Evolutionary conservation across 306 rosid species (phyloP).

Genomic region (Sindora glabra): DNA sequence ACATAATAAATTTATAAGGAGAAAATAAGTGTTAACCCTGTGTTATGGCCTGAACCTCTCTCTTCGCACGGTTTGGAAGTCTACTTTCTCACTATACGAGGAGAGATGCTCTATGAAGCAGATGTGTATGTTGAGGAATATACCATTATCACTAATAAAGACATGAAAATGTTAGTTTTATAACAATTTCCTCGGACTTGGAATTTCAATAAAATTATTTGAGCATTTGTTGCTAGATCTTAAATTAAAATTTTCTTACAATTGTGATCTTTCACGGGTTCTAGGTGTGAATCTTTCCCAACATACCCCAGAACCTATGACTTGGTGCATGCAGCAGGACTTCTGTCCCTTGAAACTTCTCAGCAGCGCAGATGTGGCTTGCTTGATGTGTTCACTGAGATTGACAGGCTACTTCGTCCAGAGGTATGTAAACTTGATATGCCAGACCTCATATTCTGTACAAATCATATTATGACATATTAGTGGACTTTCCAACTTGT

Average conservation of each 20-base stretch:
- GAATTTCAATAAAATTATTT: neutral
- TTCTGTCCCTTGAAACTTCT: constrained; percentile 65
- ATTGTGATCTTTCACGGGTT: constrained; percentile 9
- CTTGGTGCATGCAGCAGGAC: constrained; percentile 90
- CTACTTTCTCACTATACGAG: too few relatives aligned
- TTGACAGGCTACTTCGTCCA: constrained; percentile 95
- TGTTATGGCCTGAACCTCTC: too few relatives aligned
- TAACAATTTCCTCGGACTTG: neutral
- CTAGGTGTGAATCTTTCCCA: constrained; percentile 96
- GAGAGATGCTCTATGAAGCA: too few relatives aligned
- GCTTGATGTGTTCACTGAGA: constrained; percentile 77
- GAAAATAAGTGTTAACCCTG: too few relatives aligned
- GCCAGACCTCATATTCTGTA: neutral
- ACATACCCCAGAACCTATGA: constrained; percentile 95
- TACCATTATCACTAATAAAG: too few relatives aligned
- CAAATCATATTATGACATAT: too few relatives aligned
- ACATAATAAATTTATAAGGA: too few relatives aligned
- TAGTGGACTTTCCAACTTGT: too few relatives aligned
- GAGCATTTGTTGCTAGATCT: neutral
- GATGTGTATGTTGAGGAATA: too few relatives aligned
- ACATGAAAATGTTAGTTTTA: too few relatives aligned
- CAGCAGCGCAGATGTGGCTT: constrained; percentile 69
- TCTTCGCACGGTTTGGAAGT: too few relatives aligned
- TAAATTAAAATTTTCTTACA: constrained; percentile 3
- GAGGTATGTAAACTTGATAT: constrained; percentile 61